Conservation (phyloP, 768 basidiomycete species). For the Pleurotus tuber-regium region DNA sequence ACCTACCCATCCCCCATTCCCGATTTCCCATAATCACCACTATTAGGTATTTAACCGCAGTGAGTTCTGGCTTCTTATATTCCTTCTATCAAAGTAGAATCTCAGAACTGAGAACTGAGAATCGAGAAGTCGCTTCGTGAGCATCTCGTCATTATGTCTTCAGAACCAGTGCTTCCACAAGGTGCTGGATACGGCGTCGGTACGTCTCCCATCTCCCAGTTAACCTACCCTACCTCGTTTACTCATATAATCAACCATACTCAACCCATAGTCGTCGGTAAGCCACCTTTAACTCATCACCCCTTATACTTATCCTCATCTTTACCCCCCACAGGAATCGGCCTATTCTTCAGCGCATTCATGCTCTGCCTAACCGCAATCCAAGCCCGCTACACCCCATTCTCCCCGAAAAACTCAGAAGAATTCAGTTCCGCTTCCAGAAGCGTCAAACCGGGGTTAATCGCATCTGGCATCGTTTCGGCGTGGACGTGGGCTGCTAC, state of each 20-base stretch:
- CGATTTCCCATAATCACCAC: too few species aligned
- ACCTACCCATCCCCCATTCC: too few species aligned
- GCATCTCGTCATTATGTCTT: conserved; percentile 8
- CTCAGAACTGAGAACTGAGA: too few species aligned
- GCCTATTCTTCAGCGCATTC: conserved; percentile 81
- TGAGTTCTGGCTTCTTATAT: too few species aligned
- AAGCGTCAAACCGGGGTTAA: conserved; percentile 86
- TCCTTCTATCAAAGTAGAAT: too few species aligned
- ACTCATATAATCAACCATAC: not conserved
- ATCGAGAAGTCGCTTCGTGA: not conserved
- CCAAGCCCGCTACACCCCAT: conserved; percentile 81
- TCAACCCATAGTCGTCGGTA: conserved; percentile 11
- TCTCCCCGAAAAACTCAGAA: conserved; percentile 76
- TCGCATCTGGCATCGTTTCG: conserved; percentile 89
- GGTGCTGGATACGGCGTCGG: conserved; percentile 74
- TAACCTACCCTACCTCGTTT: not conserved
- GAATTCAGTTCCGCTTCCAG: conserved; percentile 83
- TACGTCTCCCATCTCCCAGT: conserved; percentile 9
- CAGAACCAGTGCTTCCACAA: conserved; percentile 59
- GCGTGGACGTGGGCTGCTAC: conserved; percentile 94
- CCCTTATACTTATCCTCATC: not conserved
- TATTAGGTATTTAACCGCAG: too few species aligned
- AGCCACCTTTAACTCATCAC: not conserved
- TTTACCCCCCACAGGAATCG: conserved; percentile 58
- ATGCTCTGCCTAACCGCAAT: conserved; percentile 78